Evolutionary conservation across 371 early-diverging fungal genomes (phyloP), one percentile per base, ranked within the genome.

Genomic region (Hamiltosporidium magnivora): DNA sequence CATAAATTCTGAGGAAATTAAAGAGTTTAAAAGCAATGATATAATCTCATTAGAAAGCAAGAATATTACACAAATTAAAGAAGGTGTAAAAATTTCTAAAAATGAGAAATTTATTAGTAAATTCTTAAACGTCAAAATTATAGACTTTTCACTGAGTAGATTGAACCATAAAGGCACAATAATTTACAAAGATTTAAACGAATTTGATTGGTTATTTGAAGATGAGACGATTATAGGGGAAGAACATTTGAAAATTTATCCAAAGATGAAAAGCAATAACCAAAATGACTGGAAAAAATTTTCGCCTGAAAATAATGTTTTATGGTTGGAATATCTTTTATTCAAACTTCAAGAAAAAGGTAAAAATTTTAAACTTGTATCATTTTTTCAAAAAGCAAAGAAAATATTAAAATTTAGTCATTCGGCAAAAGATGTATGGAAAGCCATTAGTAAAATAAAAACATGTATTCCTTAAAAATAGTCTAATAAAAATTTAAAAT

Each of bases 251-350:
- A 64, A 53, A 43, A 56, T 76, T 25, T 79, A 79, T 63, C 62
- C 40, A 67, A 53, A 68, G 40, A 76, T 76, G 76, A 66, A 46
- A 39, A 44, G 11, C 40, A n/a, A 54, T 1, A 40, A 46, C 40
- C 38, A 46, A 8, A 46, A 58, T 37, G 41, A 68, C 38, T 79
- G 79, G 79, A 1, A 12, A 1, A 54, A 36, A 9, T 73, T 64
- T 66, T 44, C 41, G 11, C 70, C 73, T 42, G 1, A 14, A 52
- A 69, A 54, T 12, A 79, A 75, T 70, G 42, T 68, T 14, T 56
- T 73, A n/a, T 79, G 79, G 79, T 36, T 75, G 4, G 53, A 54
- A 53, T 79, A 79, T 67, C 55, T 79, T 38, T 40, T 72, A 14
- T 11, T 54, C 54, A 64, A 64, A 54, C 9, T 59, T 6, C 3